These are phyloP conservation scores for Hsuehochloa calcarea DNA, from an alignment of 176 grass and related monocot species.

Conservation along the genomic window DNA sequence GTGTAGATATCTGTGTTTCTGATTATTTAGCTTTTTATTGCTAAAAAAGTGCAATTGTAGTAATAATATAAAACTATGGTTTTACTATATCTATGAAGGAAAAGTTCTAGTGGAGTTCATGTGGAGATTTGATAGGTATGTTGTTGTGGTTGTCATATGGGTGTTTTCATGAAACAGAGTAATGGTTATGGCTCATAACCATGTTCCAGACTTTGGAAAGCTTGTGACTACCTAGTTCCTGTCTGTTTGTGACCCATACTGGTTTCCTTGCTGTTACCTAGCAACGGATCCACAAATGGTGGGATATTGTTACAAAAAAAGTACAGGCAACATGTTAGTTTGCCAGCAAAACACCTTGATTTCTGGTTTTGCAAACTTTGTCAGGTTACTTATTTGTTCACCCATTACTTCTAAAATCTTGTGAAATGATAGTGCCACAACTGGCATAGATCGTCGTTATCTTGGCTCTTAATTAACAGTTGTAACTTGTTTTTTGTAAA, in stretches of 20 bases:
- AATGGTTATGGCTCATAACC: background rate
- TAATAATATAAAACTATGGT: background rate
- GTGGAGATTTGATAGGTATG: background rate
- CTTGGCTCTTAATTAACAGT: background rate
- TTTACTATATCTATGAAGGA: constrained; percentile 4
- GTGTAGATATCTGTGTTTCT: background rate
- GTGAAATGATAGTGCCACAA: background rate
- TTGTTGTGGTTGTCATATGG: background rate
- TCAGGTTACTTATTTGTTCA: background rate
- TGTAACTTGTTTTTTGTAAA: constrained; percentile 1
- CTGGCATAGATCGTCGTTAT: background rate
- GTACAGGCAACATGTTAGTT: background rate
- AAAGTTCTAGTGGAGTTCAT: background rate
- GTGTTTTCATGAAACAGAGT: background rate
- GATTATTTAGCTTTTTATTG: background rate
- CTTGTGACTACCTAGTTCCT: background rate
- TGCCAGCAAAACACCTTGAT: background rate
- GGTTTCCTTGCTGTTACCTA: background rate
- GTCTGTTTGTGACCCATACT: background rate
- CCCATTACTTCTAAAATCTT: background rate
- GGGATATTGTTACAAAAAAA: background rate
- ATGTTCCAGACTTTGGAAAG: background rate
- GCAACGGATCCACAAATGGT: background rate
- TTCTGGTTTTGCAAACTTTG: background rate
- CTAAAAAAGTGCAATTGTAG: background rate